These are phyloP conservation scores for Blastocystis sp. DNA, from an alignment of 352 stramenopile species.

Conservation along the genomic window DNA sequence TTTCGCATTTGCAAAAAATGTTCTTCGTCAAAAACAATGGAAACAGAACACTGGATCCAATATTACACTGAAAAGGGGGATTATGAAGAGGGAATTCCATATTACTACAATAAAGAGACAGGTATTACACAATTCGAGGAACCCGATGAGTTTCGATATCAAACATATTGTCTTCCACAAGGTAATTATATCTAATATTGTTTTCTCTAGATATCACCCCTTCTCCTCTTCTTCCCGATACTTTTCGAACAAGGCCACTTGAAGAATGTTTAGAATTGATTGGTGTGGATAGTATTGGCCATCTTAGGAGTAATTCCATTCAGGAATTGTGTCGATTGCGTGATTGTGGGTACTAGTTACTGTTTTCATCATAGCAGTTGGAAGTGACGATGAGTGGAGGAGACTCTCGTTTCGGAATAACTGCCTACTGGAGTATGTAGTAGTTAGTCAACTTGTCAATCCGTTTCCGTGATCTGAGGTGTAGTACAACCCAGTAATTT, in stretches of 20 bases:
- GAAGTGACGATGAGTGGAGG: neutral
- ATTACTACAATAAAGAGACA: slow-evolving; percentile 62
- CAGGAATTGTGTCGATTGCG: neutral
- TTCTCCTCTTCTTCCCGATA: neutral
- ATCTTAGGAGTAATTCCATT: slow-evolving; percentile 36
- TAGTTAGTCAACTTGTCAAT: slow-evolving; percentile 35
- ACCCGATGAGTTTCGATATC: slow-evolving; percentile 1
- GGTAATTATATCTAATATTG: neutral
- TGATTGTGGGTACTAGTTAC: neutral
- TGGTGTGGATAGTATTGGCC: slow-evolving; percentile 27
- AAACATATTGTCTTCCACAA: slow-evolving; percentile 1
- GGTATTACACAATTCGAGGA: slow-evolving; percentile 39
- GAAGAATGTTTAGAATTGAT: neutral
- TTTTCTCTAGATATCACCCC: neutral
- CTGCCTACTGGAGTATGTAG: neutral
- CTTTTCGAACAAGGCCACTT: neutral
- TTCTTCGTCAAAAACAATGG: neutral
- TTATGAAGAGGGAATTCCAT: slow-evolving; percentile 32
- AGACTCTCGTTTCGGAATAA: neutral
- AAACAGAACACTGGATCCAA: slow-evolving; percentile 51
- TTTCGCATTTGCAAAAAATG: no score
- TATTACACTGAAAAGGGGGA: slow-evolving; percentile 19
- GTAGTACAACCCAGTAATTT: slow-evolving; percentile 18
- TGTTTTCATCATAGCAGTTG: neutral
- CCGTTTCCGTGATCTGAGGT: neutral